phyloP scores from a whole-genome alignment of 768 basidiomycete genomes.

The Mycena chlorophos region DNA sequence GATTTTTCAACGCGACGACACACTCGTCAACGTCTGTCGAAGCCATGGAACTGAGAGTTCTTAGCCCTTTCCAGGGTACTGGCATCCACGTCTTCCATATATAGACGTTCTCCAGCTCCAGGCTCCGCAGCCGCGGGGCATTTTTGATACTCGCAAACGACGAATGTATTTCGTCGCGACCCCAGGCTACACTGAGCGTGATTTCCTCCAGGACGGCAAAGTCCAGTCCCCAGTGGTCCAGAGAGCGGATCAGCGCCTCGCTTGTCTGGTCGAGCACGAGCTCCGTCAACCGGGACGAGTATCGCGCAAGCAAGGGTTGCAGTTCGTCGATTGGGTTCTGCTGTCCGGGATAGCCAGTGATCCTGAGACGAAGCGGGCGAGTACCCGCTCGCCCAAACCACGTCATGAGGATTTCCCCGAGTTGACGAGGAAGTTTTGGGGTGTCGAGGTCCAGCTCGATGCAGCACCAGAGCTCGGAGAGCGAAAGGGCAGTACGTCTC shows the following conservation, averaged over 20 bases:
- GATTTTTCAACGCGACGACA: neutral
- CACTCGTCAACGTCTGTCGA: neutral
- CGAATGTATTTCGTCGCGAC: too few relatives aligned
- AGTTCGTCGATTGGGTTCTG: neutral
- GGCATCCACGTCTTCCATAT: neutral
- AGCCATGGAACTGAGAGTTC: neutral
- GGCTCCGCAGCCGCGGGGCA: too few relatives aligned
- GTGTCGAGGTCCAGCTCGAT: neutral
- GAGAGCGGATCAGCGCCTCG: too few relatives aligned
- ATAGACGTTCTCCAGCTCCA: neutral
- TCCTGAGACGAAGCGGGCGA: neutral
- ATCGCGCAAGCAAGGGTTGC: neutral
- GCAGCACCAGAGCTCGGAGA: neutral
- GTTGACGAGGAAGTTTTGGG: neutral
- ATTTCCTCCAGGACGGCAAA: too few relatives aligned
- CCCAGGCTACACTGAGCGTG: too few relatives aligned
- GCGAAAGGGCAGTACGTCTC: neutral
- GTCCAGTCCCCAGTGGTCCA: too few relatives aligned
- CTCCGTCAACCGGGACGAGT: neutral
- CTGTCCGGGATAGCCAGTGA: neutral
- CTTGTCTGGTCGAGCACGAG: too few relatives aligned
- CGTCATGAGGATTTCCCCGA: neutral
- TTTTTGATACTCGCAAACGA: too few relatives aligned
- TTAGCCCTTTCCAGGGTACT: neutral
- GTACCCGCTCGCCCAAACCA: neutral